phyloP scores from a whole-genome alignment of 495 filamentous ascomycete genomes.

The Filosporella fistucella region DNA sequence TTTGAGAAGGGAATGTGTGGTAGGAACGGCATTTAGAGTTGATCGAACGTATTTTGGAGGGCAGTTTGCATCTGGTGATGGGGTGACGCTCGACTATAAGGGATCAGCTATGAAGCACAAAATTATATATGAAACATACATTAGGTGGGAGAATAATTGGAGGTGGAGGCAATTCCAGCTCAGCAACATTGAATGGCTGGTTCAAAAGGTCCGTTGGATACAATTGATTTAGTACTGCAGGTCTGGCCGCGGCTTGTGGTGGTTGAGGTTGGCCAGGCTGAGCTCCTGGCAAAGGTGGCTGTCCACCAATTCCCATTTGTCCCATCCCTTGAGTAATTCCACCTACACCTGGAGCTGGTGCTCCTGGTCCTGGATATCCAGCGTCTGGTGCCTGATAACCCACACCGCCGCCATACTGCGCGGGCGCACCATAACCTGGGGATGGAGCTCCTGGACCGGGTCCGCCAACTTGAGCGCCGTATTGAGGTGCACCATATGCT shows the following conservation, averaged over 20 bases:
- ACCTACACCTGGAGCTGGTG: slow-evolving; percentile 51
- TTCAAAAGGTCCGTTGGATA: slow-evolving; percentile 87
- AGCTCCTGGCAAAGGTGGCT: slow-evolving; percentile 49
- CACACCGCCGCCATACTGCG: slow-evolving; percentile 37
- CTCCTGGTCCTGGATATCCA: slow-evolving; percentile 54
- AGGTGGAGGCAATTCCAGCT: slow-evolving; percentile 88
- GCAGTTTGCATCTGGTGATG: slow-evolving; percentile 89
- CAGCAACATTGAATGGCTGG: slow-evolving; percentile 89
- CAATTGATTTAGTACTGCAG: slow-evolving; percentile 73
- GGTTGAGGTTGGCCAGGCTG: slow-evolving; percentile 37
- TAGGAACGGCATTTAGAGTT: slow-evolving; percentile 88
- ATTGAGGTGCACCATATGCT: slow-evolving; percentile 60
- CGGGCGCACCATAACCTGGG: slow-evolving; percentile 24
- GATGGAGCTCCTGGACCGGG: slow-evolving; percentile 28
- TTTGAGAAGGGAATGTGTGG: slow-evolving; percentile 85
- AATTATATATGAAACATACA: slow-evolving; percentile 46
- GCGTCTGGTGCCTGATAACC: slow-evolving; percentile 63
- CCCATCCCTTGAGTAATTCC: slow-evolving; percentile 81
- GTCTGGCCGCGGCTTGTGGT: slow-evolving; percentile 45
- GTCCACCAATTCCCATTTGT: slow-evolving; percentile 68
- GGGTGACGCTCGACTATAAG: slow-evolving; percentile 78
- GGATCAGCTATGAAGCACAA: slow-evolving; percentile 1
- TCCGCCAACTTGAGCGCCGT: slow-evolving; percentile 38
- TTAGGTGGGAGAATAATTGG: slow-evolving; percentile 87
- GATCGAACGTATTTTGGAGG: slow-evolving; percentile 92